Conservation (phyloP, 2,329 filamentous ascomycete species). For the Calonectria pteridis region DNA sequence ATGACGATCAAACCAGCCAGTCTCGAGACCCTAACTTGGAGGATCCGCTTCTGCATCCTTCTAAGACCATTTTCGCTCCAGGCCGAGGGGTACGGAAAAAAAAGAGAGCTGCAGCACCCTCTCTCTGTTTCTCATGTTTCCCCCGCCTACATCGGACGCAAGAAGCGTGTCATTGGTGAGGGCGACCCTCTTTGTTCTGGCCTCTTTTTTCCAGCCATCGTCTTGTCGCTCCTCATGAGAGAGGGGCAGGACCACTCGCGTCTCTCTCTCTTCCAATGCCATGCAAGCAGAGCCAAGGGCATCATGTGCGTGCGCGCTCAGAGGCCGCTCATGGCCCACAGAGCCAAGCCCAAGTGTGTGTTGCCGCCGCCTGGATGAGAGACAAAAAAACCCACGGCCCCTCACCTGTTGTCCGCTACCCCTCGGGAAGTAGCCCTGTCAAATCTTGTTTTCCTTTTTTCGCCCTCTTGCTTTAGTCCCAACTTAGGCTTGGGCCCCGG, state of each 20-base stretch:
- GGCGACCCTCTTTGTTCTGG: conserved; percentile 1
- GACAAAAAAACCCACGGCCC: neutral
- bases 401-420: neutral
- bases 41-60: conserved; percentile 9
- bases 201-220: neutral
- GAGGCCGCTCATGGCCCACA: conserved; percentile 6
- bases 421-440: neutral
- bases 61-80: neutral
- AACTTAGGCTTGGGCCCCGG: conserved; percentile 16
- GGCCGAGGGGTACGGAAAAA: neutral
- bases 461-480: conserved; percentile 3
- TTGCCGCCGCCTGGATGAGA: neutral
- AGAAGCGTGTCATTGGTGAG: neutral
- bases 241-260: neutral
- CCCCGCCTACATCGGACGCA: conserved; percentile 26
- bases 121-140: neutral
- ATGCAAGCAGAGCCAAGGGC: neutral
- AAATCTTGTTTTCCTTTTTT: conserved; percentile 9
- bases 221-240: neutral
- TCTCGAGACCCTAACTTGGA: neutral
- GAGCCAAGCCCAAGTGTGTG: neutral
- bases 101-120: neutral
- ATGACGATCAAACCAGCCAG: conserved; percentile 1
- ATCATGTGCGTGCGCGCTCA: conserved; percentile 1
- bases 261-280: neutral